These are phyloP conservation scores for Vaccinium vitisidaea DNA, from an alignment of 148 eudicot genomes.

Conservation along the genomic window DNA sequence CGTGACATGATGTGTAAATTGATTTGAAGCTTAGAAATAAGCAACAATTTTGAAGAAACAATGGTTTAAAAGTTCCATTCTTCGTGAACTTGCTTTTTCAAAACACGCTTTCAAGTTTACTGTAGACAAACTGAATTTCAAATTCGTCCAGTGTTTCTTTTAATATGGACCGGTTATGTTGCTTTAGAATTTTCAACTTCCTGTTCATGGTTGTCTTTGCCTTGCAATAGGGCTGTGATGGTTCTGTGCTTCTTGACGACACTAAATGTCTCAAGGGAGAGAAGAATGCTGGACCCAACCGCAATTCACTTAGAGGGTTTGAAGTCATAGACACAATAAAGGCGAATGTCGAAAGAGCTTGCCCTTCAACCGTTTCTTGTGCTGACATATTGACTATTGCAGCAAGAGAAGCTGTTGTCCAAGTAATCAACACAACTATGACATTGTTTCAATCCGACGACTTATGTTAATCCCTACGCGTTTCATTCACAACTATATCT, in stretches of 20 bases:
- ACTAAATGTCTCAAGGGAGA: constrained; percentile 42
- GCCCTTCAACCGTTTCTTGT: constrained; percentile 34
- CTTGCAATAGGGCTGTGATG: constrained; percentile 50
- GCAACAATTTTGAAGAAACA: neutral
- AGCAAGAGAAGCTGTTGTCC: constrained; percentile 32
- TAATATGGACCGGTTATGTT: neutral
- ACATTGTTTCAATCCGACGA: neutral
- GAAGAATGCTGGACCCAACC: constrained; percentile 46
- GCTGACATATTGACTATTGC: constrained; percentile 35
- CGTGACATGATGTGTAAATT: neutral
- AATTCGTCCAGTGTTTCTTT: neutral
- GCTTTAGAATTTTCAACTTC: neutral
- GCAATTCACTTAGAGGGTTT: constrained; percentile 42
- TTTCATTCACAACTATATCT: neutral
- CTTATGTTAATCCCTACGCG: neutral
- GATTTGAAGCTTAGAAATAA: neutral
- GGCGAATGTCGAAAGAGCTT: constrained; percentile 29
- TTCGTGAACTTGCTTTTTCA: constrained; percentile 4
- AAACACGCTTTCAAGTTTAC: neutral
- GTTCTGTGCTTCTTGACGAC: constrained; percentile 52
- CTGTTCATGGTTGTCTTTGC: neutral
- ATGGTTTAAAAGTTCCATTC: neutral
- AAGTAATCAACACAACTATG: constrained; percentile 15
- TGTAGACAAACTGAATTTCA: neutral
- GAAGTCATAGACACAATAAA: constrained; percentile 41